Evolutionary conservation across 352 stramenopile genomes (phyloP), one percentile per base, ranked within the genome.

Genomic region (Phytophthora hybrid): DNA sequence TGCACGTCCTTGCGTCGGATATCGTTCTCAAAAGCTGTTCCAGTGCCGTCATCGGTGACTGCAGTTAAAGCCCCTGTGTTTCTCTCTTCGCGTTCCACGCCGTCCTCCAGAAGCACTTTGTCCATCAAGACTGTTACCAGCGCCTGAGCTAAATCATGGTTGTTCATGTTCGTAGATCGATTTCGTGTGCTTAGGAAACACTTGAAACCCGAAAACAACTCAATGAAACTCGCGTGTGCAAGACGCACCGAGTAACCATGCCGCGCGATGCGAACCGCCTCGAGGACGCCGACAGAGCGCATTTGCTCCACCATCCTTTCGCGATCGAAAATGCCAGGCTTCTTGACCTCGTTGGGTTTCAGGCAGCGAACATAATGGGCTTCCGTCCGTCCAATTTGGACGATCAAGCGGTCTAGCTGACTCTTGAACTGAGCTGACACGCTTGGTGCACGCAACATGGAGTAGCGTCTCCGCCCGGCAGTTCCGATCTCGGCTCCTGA

Each of bases 281-380:
- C 97, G 8, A 99, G 77, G 6, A 99, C 93, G 54, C 98, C 98
- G 53, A 98, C 97, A 29, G 97, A 99, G 18, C 94, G 90, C 41
- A 99, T 92, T 81, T 99, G 98, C 62, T 99, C 93, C 5, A 99
- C 93, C 85, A 99, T 97, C 39, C 97, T 92, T 56, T 85, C 76
- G 32, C 85, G 86, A 70, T 95, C 78, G 31, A 96, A 93, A 19
- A 84, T 70, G 11, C 77, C 76, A 3, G 89, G 59, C 34, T 82
- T 84, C 73, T 94, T 94, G 2, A 91, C 62, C 78, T 99, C 97
- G 72, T 99, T 99, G 46, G 98, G 97, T 81, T 99, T 99, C 3
- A 99, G 82, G 73, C 98, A 99, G 44, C 98, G 96, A 69, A 99
- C 97, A 74, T 99, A 99, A 76, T 99, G 98, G 9, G 97, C 97